Evolutionary conservation across 2,329 filamentous ascomycete species (phyloP).

Genomic region (Venturia aucupariae): DNA sequence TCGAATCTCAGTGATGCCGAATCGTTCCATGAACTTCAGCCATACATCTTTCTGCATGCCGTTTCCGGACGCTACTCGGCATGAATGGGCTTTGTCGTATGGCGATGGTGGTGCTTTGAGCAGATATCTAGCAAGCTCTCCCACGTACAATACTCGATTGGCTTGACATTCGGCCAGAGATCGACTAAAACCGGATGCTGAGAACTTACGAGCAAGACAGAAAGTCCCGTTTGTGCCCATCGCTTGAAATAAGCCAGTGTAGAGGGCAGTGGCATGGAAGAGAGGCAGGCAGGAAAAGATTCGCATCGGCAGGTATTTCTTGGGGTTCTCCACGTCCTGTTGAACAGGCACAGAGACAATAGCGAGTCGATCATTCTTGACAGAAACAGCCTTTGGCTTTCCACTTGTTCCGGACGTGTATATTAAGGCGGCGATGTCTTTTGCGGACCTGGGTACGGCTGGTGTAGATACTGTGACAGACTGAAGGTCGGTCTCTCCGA

Average conservation of each 20-base stretch:
- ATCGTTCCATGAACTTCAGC: conserved; percentile 37
- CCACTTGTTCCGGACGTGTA: conserved; percentile 39
- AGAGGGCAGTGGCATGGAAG: conserved; percentile 41
- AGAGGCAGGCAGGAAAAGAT: conserved; percentile 40
- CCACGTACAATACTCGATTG: conserved; percentile 38
- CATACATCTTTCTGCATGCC: conserved; percentile 41
- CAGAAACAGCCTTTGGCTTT: conserved; percentile 21
- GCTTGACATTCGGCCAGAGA: conserved; percentile 35
- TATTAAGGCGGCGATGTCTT: conserved; percentile 31
- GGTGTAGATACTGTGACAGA: not conserved
- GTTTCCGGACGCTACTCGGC: conserved; percentile 38
- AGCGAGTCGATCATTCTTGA: conserved; percentile 26
- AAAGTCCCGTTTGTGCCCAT: conserved; percentile 29
- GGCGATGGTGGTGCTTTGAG: conserved; percentile 35
- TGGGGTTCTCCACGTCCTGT: conserved; percentile 28
- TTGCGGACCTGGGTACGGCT: not conserved
- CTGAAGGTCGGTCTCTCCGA: not conserved
- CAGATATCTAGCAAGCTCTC: conserved; percentile 42
- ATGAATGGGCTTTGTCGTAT: conserved; percentile 36
- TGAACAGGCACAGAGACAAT: conserved; percentile 30
- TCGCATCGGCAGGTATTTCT: conserved; percentile 36
- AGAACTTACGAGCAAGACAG: conserved; percentile 38
- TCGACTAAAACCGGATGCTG: conserved; percentile 37
- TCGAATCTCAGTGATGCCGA: conserved; percentile 36
- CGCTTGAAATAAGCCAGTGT: conserved; percentile 34